Base-by-base conservation (phyloP, 1,139 yeast genomes). In the Wickerhamiella pararugosa region DNA sequence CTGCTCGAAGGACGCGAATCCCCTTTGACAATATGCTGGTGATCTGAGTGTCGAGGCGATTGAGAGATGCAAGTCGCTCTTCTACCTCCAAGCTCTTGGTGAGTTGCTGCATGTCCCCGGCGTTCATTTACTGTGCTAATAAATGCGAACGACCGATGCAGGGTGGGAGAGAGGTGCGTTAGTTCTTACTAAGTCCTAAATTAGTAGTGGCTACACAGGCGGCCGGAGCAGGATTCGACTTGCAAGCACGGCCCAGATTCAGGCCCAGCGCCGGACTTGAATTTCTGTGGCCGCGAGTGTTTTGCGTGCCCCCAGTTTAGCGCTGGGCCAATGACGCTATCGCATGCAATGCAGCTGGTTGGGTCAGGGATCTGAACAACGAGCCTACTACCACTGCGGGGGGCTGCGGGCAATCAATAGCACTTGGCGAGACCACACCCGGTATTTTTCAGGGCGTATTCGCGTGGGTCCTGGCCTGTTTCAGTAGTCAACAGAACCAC, bases 11-110 rank as follows among this genome's bases (percentile, higher is more conserved):
- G 1, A 67, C 63, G 26, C 54, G 56, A 1, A 70, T 60, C 1
- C 69, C 70, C 28, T 58, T 56, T 32, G 60, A 61, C 25, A 67
- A 47, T 43, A 67, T 52, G 26, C 61, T 48, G 34, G 67, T 60
- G 28, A 68, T 60, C 47, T 59, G 57, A 46, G 51, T 47, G 43
- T 68, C 73, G 7, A 67, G 53, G 26, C 57, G 51, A 33, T 64
- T 60, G 9, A 68, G 52, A 5, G 65, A 57, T 8, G 53, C 53
- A 10, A 68, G 52, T 40, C 53, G 43, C 32, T 41, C 45, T 33
- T 39, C 42, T 15, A 38, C 41, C 31, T 38, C 41, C 36, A 33
- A n/a, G 36, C 6, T 9, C 7, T 7, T 9, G 26, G 29, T 21
- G 5, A 25, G 21, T 1, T 6, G 6, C 34, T 11, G 21, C 21